A percentile compares a stretch with the other conserved stretches of the same genome.
These are phyloP conservation scores for Plicaturopsis crispa DNA, from an alignment of 768 basidiomycete species.

Conservation along the genomic window DNA sequence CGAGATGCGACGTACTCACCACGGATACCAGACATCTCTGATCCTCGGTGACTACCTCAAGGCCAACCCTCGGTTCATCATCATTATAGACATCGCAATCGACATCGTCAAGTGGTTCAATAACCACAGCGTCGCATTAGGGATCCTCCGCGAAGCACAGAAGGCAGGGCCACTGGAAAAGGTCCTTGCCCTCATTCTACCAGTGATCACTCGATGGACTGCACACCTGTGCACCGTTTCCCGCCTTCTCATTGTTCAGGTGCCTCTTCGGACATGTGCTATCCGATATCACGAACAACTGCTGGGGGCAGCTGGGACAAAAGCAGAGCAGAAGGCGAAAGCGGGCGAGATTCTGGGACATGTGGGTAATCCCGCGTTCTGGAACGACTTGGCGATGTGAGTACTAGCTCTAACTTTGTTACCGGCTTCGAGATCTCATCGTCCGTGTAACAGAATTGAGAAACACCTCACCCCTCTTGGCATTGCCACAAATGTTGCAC, in stretches of 20 bases:
- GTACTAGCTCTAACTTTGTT: background rate
- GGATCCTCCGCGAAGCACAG: slow-evolving; percentile 9
- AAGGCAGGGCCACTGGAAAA: slow-evolving; percentile 2
- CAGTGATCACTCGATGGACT: slow-evolving; percentile 15
- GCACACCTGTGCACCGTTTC: slow-evolving; percentile 12
- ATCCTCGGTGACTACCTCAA: slow-evolving; percentile 22
- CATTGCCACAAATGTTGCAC: slow-evolving; percentile 17
- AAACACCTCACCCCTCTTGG: slow-evolving; percentile 21
- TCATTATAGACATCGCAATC: slow-evolving; percentile 8
- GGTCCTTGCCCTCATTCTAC: slow-evolving; percentile 7
- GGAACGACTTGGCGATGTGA: slow-evolving; percentile 7
- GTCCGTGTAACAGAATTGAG: slow-evolving; percentile 6
- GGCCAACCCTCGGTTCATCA: slow-evolving; percentile 7
- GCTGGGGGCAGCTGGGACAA: background rate
- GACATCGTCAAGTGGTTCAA: slow-evolving; percentile 23
- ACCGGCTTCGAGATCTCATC: background rate
- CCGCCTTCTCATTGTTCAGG: slow-evolving; percentile 10
- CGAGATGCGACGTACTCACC: too few species aligned
- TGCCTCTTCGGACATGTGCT: background rate
- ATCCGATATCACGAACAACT: background rate
- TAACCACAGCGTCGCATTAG: slow-evolving; percentile 16
- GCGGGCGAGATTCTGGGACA: slow-evolving; percentile 2
- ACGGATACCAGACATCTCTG: too few species aligned
- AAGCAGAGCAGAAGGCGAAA: slow-evolving; percentile 1
- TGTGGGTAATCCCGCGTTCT: slow-evolving; percentile 6